Conservation (phyloP, 306 rosid species). For the Dalbergia cultrata region DNA sequence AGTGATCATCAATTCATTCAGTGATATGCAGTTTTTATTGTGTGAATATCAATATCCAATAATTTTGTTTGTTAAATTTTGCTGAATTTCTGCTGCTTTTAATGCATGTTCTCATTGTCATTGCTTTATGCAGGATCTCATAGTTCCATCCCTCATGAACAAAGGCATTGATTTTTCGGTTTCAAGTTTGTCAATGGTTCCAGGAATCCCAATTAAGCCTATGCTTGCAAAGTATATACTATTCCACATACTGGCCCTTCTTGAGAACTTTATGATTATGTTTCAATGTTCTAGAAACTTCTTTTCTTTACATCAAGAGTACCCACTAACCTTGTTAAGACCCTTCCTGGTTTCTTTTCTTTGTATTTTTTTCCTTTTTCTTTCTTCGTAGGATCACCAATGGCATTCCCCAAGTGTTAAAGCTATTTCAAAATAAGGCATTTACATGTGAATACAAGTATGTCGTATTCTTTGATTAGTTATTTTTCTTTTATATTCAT, state of each 20-base stretch:
- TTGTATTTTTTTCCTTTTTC: conserved; percentile 2
- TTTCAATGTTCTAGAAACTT: conserved; percentile 33
- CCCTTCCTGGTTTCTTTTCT: conserved; percentile 1
- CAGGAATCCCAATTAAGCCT: conserved; percentile 95
- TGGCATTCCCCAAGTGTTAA: conserved; percentile 83
- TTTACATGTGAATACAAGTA: conserved; percentile 95
- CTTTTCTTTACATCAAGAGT: conserved; percentile 29
- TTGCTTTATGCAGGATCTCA: conserved; percentile 72
- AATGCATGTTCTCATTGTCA: conserved; percentile 37
- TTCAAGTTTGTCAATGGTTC: conserved; percentile 85
- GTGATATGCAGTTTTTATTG: neutral
- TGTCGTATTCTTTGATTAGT: conserved; percentile 37
- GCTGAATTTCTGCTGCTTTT: conserved; percentile 31
- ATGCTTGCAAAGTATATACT: conserved; percentile 90
- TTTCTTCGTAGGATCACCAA: conserved; percentile 75
- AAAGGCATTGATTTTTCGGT: conserved; percentile 81
- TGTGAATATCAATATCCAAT: conserved; percentile 23
- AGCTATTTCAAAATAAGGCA: conserved; percentile 81
- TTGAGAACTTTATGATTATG: conserved; percentile 30
- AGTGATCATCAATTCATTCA: neutral
- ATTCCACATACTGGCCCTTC: conserved; percentile 28
- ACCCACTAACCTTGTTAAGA: conserved; percentile 13
- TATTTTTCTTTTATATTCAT: conserved; percentile 33
- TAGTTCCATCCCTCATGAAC: conserved; percentile 81
- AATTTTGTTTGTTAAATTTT: neutral